These are phyloP conservation scores for Cordyceps javanica DNA, from an alignment of 2,329 filamentous ascomycete species.

Conservation along the genomic window DNA sequence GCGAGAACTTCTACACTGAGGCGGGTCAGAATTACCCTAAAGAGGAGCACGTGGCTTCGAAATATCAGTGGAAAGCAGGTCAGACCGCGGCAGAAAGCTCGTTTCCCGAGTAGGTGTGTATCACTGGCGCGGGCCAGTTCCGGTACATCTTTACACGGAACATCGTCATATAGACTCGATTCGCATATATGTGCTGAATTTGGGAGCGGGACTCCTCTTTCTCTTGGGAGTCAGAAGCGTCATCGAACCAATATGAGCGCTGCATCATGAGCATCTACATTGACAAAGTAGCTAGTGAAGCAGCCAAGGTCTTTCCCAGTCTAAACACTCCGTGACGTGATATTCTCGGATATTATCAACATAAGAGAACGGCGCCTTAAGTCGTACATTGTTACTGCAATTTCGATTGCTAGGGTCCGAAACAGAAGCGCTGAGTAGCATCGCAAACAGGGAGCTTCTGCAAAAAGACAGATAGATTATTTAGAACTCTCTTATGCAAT, in stretches of 20 bases:
- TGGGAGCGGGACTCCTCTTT: too few species aligned
- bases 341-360: conserved; percentile 31
- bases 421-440: too few species aligned
- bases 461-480: too few species aligned
- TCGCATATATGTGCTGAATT: too few species aligned
- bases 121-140: background rate
- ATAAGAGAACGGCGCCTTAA: too few species aligned
- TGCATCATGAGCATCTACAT: conserved; percentile 31
- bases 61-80: conserved; percentile 32
- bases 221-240: background rate
- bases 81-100: background rate
- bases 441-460: too few species aligned
- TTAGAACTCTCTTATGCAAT: too few species aligned
- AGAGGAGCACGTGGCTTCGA: conserved; percentile 32
- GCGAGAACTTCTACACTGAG: background rate
- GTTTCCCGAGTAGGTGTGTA: background rate
- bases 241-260: conserved; percentile 20
- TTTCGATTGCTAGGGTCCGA: too few species aligned
- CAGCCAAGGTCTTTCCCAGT: conserved; percentile 34
- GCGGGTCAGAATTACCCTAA: conserved; percentile 20
- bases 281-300: conserved; percentile 22
- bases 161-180: too few species aligned
- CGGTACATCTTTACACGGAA: background rate
- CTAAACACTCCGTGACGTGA: conserved; percentile 40
- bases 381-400: too few species aligned